phyloP scores from a whole-genome alignment of 2,329 filamentous ascomycete species.

The Diplodia seriata region DNA sequence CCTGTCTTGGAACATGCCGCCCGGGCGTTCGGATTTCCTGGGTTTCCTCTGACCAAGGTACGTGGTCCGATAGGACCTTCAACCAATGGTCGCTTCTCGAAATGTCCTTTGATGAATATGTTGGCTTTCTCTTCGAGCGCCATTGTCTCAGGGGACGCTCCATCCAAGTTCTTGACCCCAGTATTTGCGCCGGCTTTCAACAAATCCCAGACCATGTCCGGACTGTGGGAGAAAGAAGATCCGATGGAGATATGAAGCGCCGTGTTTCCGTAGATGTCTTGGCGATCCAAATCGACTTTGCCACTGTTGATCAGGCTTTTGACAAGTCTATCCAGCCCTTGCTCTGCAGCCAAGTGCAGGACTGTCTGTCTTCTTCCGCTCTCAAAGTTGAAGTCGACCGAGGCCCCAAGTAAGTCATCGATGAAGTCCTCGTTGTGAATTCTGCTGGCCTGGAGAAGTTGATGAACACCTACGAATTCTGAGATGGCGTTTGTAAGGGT shows the following conservation, averaged over 20 bases:
- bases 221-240: background rate
- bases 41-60: background rate
- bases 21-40: background rate
- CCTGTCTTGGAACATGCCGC: background rate
- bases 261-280: background rate
- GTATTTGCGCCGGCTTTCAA: conserved; percentile 6
- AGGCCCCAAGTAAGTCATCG: background rate
- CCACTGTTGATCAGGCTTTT: conserved; percentile 6
- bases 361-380: background rate
- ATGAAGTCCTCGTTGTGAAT: background rate
- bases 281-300: conserved; percentile 17
- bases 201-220: background rate
- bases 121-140: background rate
- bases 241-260: conserved; percentile 1
- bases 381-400: conserved; percentile 1
- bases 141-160: background rate
- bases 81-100: background rate
- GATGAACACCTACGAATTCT: conserved; percentile 1
- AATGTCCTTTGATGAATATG: background rate
- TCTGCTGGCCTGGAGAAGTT: background rate
- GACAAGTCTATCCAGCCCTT: background rate
- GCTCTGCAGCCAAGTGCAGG: background rate
- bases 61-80: conserved; percentile 7
- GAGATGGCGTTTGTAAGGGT: conserved; percentile 4
- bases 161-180: background rate